These are phyloP conservation scores for Lentinula guzmanii DNA, from an alignment of 768 basidiomycete genomes.

Conservation along the genomic window DNA sequence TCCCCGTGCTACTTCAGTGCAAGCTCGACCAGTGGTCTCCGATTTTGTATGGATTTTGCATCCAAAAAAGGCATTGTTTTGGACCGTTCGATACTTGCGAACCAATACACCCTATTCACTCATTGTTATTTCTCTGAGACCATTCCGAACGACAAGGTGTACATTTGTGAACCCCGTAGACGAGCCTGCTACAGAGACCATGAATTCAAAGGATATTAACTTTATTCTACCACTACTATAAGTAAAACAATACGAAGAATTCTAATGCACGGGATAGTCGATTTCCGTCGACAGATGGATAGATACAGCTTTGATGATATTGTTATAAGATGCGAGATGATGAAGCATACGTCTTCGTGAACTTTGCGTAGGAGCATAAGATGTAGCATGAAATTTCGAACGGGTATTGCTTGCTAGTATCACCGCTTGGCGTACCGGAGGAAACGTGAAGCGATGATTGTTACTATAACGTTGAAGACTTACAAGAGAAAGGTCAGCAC, in stretches of 20 bases:
- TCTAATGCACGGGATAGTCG: background rate
- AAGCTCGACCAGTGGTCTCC: too few relatives aligned
- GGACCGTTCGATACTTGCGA: too few relatives aligned
- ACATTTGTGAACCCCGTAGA: too few relatives aligned
- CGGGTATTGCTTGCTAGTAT: background rate
- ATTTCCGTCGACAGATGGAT: background rate
- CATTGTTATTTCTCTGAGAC: too few relatives aligned
- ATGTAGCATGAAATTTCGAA: background rate
- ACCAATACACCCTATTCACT: too few relatives aligned
- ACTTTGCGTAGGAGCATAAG: background rate
- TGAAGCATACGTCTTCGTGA: background rate
- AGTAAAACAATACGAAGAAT: background rate
- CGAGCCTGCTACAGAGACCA: too few relatives aligned
- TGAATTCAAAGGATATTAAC: background rate
- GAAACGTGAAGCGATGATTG: slow-evolving; percentile 65
- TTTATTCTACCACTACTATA: background rate
- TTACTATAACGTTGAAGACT: slow-evolving; percentile 68
- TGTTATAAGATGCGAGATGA: background rate
- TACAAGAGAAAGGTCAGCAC: background rate
- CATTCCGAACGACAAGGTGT: too few relatives aligned
- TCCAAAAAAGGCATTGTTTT: too few relatives aligned
- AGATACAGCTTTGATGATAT: background rate
- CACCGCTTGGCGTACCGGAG: slow-evolving; percentile 67
- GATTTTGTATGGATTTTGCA: too few relatives aligned
- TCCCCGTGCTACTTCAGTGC: too few relatives aligned